Conservation (phyloP, 129 eudicot genomes). For the Tanacetum coccineum region DNA sequence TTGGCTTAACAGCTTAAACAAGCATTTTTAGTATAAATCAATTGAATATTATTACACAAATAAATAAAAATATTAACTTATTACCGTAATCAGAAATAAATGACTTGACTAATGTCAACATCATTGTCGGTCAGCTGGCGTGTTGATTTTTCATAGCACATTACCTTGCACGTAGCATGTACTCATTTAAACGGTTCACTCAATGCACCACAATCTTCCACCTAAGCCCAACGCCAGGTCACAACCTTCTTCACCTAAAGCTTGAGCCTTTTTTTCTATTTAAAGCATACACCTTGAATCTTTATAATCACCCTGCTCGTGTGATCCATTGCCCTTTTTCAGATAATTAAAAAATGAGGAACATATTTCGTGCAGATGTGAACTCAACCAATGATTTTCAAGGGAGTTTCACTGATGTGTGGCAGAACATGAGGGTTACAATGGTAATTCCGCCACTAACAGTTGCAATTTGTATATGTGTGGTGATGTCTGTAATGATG, state of each 20-base stretch:
- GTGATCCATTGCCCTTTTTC: not conserved
- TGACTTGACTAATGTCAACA: constrained; percentile 30
- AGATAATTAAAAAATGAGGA: constrained; percentile 44
- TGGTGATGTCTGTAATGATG: constrained; percentile 70
- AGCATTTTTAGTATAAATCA: constrained; percentile 7
- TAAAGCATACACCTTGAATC: constrained; percentile 33
- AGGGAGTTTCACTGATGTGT: constrained; percentile 35
- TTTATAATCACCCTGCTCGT: constrained; percentile 11
- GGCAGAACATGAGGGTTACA: constrained; percentile 50
- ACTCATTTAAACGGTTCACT: constrained; percentile 40
- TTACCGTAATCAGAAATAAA: constrained; percentile 20
- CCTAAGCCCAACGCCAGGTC: constrained; percentile 30
- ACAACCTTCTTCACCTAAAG: constrained; percentile 34
- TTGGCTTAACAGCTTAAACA: constrained; percentile 1
- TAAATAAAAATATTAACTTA: not conserved
- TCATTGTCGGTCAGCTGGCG: constrained; percentile 50
- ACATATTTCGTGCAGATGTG: constrained; percentile 32
- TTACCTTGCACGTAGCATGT: constrained; percentile 48
- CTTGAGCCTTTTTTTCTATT: constrained; percentile 25
- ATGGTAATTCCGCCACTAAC: constrained; percentile 54
- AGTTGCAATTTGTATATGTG: constrained; percentile 53
- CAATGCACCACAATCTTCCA: constrained; percentile 34
- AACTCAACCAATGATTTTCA: constrained; percentile 32
- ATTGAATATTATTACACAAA: constrained; percentile 3
- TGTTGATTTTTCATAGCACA: constrained; percentile 39